These are phyloP conservation scores for Mucuna pruriens DNA, from an alignment of 306 rosid genomes.

Conservation along the genomic window DNA sequence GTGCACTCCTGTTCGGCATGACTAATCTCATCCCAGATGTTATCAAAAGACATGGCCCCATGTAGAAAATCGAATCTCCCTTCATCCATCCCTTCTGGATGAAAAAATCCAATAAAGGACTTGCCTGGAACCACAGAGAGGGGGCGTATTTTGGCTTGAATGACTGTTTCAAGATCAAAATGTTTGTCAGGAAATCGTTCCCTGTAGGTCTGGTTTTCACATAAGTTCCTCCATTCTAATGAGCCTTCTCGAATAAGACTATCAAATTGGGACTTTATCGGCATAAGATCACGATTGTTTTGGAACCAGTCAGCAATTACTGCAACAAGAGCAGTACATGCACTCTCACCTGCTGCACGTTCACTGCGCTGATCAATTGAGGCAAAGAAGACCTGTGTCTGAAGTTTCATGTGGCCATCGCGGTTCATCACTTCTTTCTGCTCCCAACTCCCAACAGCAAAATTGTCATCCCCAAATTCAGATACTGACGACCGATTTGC, in stretches of 20 bases:
- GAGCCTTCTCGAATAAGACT: conserved; percentile 96
- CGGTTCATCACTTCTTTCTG: conserved; percentile 86
- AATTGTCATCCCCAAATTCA: conserved; percentile 95
- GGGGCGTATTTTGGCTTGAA: conserved; percentile 91
- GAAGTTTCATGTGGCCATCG: conserved; percentile 91
- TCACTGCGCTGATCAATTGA: conserved; percentile 97
- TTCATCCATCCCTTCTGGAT: conserved; percentile 94
- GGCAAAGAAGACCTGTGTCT: conserved; percentile 90
- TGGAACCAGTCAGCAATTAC: conserved; percentile 98
- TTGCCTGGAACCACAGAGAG: conserved; percentile 77
- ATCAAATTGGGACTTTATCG: conserved; percentile 95
- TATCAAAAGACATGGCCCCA: conserved; percentile 96
- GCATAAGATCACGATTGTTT: conserved; percentile 75
- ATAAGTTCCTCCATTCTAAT: conserved; percentile 89
- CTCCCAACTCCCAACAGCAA: conserved; percentile 95
- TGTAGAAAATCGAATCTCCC: conserved; percentile 87
- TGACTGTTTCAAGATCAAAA: conserved; percentile 93
- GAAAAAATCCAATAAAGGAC: conserved; percentile 92
- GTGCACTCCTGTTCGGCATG: conserved; percentile 57
- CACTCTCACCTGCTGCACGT: conserved; percentile 99
- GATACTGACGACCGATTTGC: conserved; percentile 85
- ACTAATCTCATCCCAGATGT: conserved; percentile 98
- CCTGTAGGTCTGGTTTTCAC: conserved; percentile 79
- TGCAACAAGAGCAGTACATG: conserved; percentile 97
- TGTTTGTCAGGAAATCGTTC: conserved; percentile 95